Evolutionary conservation across 768 basidiomycete species (phyloP), one percentile per base, ranked within the genome.

Genomic region (Hygrocybe punicea): DNA sequence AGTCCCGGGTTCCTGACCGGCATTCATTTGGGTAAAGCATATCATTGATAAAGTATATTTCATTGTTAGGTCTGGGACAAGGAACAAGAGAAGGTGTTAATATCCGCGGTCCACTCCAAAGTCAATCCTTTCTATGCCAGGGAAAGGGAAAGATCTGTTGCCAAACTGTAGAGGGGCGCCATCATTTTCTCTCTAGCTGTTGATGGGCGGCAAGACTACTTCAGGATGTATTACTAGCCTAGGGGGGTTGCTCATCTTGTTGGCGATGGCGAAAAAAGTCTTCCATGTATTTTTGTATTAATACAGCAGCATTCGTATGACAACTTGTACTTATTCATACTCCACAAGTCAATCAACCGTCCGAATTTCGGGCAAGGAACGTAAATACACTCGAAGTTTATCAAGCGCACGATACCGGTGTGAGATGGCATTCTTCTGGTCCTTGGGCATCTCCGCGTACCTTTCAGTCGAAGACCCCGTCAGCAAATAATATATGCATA

Each of bases 381-480:
- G 73, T 16, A 87, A 70, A 66, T 77, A 81, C 17, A 70, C 72
- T 49, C 81, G 73, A 16, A 92, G 76, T 68, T 86, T 85, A 51
- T 81, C 84, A n/a, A 92, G 72, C 2, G 89, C 89, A 57, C 81
- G 82, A 65, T 84, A 85, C 40, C 89, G 73, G 71, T 92, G 89
- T 7, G 86, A 88, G 53, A 91, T 77, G 56, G 76, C 76, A 68
- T 91, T 87, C 73, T 92, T 92, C 68, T 81, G 78, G 14, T 78
- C 80, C 0, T 74, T 62, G 33, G 80, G 79, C 86, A 92, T 87
- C 71, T 92, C 89, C 9, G 88, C 89, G 64, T 89, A 91, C 39
- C 85, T 87, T 54, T 19, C 17, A 45, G 56, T 23, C 16, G 24
- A 21, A 23, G 25, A 25, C n/a, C n/a, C 17, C 23, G 40, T 29